Base-by-base conservation (phyloP, 495 filamentous ascomycete genomes). In the Penicillium malachiteum region DNA sequence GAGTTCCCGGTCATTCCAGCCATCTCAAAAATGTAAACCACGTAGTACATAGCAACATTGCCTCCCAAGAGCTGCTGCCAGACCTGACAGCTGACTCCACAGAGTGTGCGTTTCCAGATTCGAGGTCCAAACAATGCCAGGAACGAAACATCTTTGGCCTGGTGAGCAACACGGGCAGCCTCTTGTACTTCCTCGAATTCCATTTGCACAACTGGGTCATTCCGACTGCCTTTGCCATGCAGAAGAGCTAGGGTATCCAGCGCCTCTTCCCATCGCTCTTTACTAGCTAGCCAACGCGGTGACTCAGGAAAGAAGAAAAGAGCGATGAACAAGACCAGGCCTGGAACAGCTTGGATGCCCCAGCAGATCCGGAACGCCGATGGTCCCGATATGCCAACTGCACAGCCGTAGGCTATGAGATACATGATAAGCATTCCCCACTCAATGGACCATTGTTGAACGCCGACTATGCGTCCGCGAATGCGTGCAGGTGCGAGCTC, bases 401-500 rank as follows among this genome's bases (percentile, higher is more conserved):
- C 85, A 64, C 86, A 90, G 48, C 81, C 79, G 60, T 84, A 85
- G 10, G 78, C 78, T 43, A 83, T 76, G 58, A 85, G 75, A 62
- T 78, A 85, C 81, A 85, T 85, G 55, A 84, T 80, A 35, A 81
- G 69, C 37, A 83, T 81, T 68, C 87, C 86, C 77, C 83, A 87
- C 74, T 88, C 86, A 47, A 92, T 90, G 21, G 88, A 85, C 58
- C 86, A 81, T 69, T 91, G 88, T 58, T 91, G 87, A 54, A 90
- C 88, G 41, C 87, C 81, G 47, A 91, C 83, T 45, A 92, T 80
- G 0, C 81, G 83, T 33, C 88, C 88, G 37, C 82, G 77, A 68
- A 85, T 85, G 37, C 84, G 80, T 18, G 84, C 82, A 47, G 83
- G 82, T 5, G 87, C 82, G 37, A 90, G 81, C 64, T 92, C 87